Percentiles rank a stretch among this genome's conserved stretches.
phyloP scores from a whole-genome alignment of 345 rosid genomes.

The rapeseed (Brassica napus) region Da-Ae NC_063449.1:45251001-45251500 shows the following conservation, averaged over 20 bases:
- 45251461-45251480: not conserved
- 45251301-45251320: constrained; percentile 16
- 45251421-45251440: constrained; percentile 21
- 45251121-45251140: not conserved
- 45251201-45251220: not conserved
- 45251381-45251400: constrained; percentile 29
- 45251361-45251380: constrained; percentile 12
- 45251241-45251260: not conserved
- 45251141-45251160: not conserved
- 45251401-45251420: constrained; percentile 10
- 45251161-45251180: not conserved
- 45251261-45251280: not conserved
- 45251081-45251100: not conserved
- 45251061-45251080: not conserved
- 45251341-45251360: constrained; percentile 22
- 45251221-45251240: not conserved
- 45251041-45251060: not conserved
- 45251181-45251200: not conserved
- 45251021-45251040: not conserved
- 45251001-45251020: not conserved
- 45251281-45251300: not conserved
- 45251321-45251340: constrained; percentile 13
- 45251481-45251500: not conserved
- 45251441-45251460: constrained; percentile 14
- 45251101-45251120: not conserved